phyloP scores from a whole-genome alignment of 2,329 filamentous ascomycete species.

The Talaromyces sp. region DNA sequence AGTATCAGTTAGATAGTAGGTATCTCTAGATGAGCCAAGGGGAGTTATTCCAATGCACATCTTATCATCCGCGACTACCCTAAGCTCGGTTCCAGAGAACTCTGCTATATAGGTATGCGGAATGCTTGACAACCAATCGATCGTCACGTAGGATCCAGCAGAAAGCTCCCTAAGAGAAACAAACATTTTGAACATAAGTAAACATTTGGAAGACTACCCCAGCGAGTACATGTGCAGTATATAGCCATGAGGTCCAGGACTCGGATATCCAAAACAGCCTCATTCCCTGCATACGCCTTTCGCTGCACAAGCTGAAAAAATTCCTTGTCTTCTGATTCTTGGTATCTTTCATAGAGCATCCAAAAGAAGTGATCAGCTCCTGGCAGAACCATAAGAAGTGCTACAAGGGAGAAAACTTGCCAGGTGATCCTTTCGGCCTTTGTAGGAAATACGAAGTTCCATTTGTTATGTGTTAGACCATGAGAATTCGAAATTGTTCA shows the following conservation, averaged over 20 bases:
- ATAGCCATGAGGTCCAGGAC: too few species aligned
- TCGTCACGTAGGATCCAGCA: slow-evolving; percentile 5
- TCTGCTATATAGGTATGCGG: slow-evolving; percentile 10
- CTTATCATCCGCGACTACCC: too few species aligned
- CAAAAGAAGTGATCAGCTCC: not conserved
- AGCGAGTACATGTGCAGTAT: slow-evolving; percentile 5
- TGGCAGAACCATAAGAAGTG: not conserved
- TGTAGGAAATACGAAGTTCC: slow-evolving; percentile 11
- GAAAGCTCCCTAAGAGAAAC: slow-evolving; percentile 14
- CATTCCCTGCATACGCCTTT: not conserved
- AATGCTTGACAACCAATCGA: slow-evolving; percentile 15
- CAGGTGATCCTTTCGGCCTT: not conserved
- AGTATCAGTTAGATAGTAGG: too few species aligned
- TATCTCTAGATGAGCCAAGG: too few species aligned
- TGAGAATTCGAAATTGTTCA: not conserved
- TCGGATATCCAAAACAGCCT: not conserved
- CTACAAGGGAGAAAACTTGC: slow-evolving; percentile 7
- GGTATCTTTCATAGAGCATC: not conserved
- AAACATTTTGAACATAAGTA: slow-evolving; percentile 16
- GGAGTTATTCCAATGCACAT: too few species aligned
- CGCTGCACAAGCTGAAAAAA: too few species aligned
- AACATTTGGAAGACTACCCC: slow-evolving; percentile 9
- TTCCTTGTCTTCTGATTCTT: not conserved
- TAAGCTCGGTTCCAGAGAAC: too few species aligned
- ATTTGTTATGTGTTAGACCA: not conserved